Base-by-base conservation (phyloP, 805 yeast genomes). In the Saturnispora silvae region DNA sequence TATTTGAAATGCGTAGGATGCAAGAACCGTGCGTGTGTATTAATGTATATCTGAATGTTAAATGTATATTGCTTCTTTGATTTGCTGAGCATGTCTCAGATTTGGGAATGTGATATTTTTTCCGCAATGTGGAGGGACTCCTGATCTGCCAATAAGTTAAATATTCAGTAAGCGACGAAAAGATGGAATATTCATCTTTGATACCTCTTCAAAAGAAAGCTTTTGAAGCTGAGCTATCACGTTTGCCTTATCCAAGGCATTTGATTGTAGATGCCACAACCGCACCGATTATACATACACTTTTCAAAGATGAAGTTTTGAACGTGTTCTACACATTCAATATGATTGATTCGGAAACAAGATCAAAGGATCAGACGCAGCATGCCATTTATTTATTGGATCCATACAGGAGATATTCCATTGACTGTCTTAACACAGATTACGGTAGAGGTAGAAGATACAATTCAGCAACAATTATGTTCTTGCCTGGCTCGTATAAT, bases 371-470 rank as follows among this genome's bases (percentile, higher is more conserved):
- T 34, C 45, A 49, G 33, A 57, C 53, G 31, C 40, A 37, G 30
- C 89, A 81, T 46, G 96, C 86, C 5, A 63, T 92, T 8, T 92
- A 92, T 57, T 60, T 92, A 20, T 57, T 85, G 14, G 82, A 81
- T 35, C 86, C 94, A 1, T 35, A 47, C 4, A 59, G 75, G 4
- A 58, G 61, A 25, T 84, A 72, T 59, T 72, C 79, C 27, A 60
- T 85, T 40, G 79, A 77, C 40, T 87, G 97, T 57, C 66, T 92
- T 16, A 57, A 75, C 33, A 77, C 87, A 0, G 98, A 92, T 57
- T 81, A 69, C 45, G 56, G 69, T 8, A 62, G 65, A 16, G 81
- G 89, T 1, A 63, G 71, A n/a, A 69, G 94, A 40, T 92, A 87
- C 59, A 74, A 74, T 38, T 70, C 67, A 29, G 87, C 87, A 1